Conservation (phyloP, 202 grass and related monocot species). For the Zizania palustris region DNA sequence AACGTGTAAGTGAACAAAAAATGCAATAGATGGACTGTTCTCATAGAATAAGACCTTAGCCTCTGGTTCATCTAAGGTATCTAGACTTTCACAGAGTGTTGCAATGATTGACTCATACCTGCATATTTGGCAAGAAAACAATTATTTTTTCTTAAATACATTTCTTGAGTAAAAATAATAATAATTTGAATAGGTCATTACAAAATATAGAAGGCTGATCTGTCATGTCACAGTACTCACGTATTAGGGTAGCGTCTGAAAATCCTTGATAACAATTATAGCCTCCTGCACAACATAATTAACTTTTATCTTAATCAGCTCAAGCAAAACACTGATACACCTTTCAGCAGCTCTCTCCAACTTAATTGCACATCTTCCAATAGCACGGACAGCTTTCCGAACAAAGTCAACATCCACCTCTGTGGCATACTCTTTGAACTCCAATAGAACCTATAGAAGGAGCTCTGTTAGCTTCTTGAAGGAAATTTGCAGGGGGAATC, state of each 20-base stretch:
- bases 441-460: conserved; percentile 81
- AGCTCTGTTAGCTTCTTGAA: conserved; percentile 42
- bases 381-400: conserved; percentile 98
- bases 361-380: conserved; percentile 99
- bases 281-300: conserved; percentile 99
- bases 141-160: neutral
- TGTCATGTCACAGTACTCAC: conserved; percentile 56
- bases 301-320: conserved; percentile 99
- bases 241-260: conserved; percentile 99
- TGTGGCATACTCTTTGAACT: conserved; percentile 99
- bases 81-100: conserved; percentile 92
- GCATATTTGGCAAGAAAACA: conserved; percentile 42
- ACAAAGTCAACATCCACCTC: conserved; percentile 99
- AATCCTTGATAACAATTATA: conserved; percentile 99
- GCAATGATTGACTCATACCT: conserved; percentile 99
- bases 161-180: neutral
- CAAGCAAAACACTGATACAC: conserved; percentile 97
- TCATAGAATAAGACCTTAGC: conserved; percentile 70
- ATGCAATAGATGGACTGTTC: conserved; percentile 29
- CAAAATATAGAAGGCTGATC: conserved; percentile 31
- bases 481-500: conserved; percentile 7
- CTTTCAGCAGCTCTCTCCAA: conserved; percentile 96
- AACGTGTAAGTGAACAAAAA: conserved; percentile 26
- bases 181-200: conserved; percentile 1
- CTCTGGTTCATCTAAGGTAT: conserved; percentile 97